Evolutionary conservation across 331 rosid species (phyloP).

Genomic region (Malus hybrid): DNA sequence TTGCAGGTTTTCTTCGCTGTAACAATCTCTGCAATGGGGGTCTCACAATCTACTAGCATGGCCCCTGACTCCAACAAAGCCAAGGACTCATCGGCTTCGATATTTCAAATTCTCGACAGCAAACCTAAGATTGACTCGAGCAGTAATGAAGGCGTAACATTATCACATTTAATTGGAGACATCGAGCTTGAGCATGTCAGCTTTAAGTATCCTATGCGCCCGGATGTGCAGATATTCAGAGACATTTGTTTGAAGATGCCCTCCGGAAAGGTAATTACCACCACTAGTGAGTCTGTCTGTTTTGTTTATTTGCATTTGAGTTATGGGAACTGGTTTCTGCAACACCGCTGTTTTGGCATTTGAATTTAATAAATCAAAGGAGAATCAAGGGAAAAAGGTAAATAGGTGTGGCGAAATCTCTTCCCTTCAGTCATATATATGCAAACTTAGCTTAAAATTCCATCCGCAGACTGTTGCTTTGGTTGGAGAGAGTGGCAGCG

Average conservation of each 20-base stretch:
- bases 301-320: neutral
- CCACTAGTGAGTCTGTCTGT: neutral
- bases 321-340: neutral
- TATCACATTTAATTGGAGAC: constrained; percentile 32
- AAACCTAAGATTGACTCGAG: constrained; percentile 67
- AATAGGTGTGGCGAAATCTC: too few relatives aligned
- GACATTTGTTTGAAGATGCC: constrained; percentile 62
- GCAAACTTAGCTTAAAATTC: neutral
- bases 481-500: constrained; percentile 96
- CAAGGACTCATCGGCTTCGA: constrained; percentile 73
- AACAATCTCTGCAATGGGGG: constrained; percentile 41
- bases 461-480: constrained; percentile 65
- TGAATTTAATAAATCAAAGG: neutral
- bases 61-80: constrained; percentile 86
- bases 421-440: neutral
- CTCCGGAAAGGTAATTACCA: constrained; percentile 57
- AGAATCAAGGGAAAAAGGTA: neutral
- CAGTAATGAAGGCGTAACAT: constrained; percentile 41
- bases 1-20: constrained; percentile 78
- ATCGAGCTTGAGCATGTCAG: constrained; percentile 54
- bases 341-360: neutral
- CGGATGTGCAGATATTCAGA: constrained; percentile 59
- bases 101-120: constrained; percentile 67
- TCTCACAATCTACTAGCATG: constrained; percentile 64
- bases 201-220: constrained; percentile 72